These are phyloP conservation scores for Arthroderma sp. DNA, from an alignment of 2,329 filamentous ascomycete genomes.

Conservation along the genomic window DNA sequence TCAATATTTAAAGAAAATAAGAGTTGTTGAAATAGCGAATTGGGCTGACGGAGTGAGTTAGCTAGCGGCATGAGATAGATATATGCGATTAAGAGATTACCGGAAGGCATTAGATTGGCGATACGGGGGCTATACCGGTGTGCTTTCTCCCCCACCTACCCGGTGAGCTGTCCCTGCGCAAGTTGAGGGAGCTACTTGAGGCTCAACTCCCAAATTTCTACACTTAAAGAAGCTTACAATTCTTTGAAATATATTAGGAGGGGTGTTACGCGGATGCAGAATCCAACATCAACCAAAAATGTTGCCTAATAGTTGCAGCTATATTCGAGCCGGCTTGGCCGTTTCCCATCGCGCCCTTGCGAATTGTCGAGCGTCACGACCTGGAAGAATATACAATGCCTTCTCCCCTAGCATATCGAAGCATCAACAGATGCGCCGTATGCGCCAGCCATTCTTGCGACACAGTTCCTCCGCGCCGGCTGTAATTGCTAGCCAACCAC, in stretches of 20 bases:
- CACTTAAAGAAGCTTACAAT: not conserved
- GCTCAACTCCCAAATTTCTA: not conserved
- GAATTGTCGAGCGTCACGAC: not conserved
- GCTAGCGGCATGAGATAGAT: too few relatives aligned
- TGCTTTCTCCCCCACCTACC: too few relatives aligned
- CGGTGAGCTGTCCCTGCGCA: too few relatives aligned
- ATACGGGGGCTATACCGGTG: too few relatives aligned
- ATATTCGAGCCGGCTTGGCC: not conserved
- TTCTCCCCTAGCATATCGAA: not conserved
- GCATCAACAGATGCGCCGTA: not conserved
- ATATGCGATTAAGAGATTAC: too few relatives aligned
- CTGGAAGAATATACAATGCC: not conserved
- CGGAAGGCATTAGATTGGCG: too few relatives aligned
- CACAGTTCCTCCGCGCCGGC: not conserved
- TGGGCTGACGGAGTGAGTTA: too few relatives aligned
- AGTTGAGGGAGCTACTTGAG: too few relatives aligned
- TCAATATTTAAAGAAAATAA: too few relatives aligned
- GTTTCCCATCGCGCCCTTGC: not conserved
- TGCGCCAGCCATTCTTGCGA: not conserved
- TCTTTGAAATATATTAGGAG: not conserved
- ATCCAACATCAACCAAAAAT: not conserved
- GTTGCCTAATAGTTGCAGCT: not conserved
- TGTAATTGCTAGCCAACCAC: not conserved
- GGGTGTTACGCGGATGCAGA: not conserved
- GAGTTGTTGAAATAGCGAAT: too few relatives aligned